phyloP scores from a whole-genome alignment of 306 rosid species.

The Argentina anserina region DNA sequence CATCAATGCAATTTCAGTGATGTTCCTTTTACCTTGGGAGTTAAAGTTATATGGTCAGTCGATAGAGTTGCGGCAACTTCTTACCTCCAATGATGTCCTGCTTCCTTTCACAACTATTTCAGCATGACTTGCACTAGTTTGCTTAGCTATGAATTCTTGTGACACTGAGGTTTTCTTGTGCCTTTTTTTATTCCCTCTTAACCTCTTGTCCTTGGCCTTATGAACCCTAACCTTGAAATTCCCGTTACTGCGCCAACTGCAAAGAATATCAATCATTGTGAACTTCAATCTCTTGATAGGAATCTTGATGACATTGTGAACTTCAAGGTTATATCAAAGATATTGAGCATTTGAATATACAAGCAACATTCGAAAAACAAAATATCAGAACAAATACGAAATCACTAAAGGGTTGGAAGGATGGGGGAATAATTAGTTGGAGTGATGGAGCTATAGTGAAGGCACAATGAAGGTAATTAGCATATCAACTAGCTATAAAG shows the following conservation, averaged over 20 bases:
- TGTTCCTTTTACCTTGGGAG: not conserved
- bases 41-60: conserved; percentile 5
- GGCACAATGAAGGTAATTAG: not conserved
- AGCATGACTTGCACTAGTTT: not conserved
- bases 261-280: not conserved
- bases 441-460: not conserved
- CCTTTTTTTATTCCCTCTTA: not conserved
- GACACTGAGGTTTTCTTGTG: not conserved
- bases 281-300: not conserved
- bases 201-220: not conserved
- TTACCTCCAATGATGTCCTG: not conserved
- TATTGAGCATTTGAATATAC: not conserved
- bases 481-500: not conserved
- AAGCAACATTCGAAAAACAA: not conserved
- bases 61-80: conserved; percentile 11
- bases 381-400: not conserved
- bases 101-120: not conserved
- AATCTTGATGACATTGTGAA: not conserved
- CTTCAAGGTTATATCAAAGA: not conserved
- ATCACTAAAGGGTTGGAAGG: not conserved
- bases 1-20: conserved; percentile 16
- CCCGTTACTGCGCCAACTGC: not conserved
- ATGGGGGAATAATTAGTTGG: not conserved
- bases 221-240: not conserved
- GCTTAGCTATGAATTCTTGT: not conserved